Evolutionary conservation across 805 yeast genomes (phyloP).

Genomic region (Candida lessepsii): DNA sequence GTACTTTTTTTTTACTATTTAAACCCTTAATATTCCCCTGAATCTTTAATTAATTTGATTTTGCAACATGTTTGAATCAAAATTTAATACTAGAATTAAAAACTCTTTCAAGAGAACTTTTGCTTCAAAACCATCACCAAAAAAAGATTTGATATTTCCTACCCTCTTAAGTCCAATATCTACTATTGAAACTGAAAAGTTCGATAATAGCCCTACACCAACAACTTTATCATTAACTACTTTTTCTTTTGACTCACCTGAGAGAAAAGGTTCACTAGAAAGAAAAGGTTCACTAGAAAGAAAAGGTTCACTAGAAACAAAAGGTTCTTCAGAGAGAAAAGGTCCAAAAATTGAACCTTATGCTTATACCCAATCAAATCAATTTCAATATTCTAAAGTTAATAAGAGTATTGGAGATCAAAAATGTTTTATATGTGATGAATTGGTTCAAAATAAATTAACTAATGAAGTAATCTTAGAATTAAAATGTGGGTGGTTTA

Average conservation of each 20-base stretch:
- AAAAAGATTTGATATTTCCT: constrained; percentile 9
- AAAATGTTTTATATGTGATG: constrained; percentile 53
- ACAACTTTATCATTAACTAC: constrained; percentile 1
- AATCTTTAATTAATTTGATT: neutral
- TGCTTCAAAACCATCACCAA: neutral
- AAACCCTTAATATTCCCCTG: neutral
- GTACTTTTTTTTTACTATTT: neutral
- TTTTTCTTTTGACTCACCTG: constrained; percentile 4
- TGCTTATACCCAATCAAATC: constrained; percentile 20
- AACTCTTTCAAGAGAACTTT: constrained; percentile 2
- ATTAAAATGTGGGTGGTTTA: constrained; percentile 52
- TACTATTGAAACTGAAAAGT: constrained; percentile 2
- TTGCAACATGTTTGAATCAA: constrained; percentile 1
- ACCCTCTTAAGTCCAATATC: constrained; percentile 13
- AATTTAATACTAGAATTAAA: constrained; percentile 4
- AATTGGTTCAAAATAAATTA: constrained; percentile 45
- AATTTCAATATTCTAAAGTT: constrained; percentile 10
- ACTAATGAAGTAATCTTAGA: constrained; percentile 46
- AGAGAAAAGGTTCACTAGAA: constrained; percentile 19
- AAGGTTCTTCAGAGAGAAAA: constrained; percentile 5
- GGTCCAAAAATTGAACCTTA: constrained; percentile 29
- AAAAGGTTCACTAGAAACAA: constrained; percentile 20
- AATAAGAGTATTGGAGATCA: constrained; percentile 7
- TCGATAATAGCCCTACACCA: constrained; percentile 2
- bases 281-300: constrained; percentile 19